Conservation (phyloP, 1,284 basidiomycete species). For the Pholiota adiposa region DNA sequence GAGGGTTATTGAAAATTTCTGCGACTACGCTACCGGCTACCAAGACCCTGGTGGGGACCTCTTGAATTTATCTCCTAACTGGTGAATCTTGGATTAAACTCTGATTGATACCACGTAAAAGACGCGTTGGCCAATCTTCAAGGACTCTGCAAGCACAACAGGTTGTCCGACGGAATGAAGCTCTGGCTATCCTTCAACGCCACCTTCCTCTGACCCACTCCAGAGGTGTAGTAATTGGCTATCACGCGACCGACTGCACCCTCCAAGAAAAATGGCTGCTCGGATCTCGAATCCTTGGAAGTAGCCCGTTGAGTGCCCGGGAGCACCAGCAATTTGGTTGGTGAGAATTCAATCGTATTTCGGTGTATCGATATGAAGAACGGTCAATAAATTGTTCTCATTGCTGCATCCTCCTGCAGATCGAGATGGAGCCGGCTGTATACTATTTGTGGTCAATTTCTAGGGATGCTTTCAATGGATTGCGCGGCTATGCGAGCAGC, state of each 20-base stretch:
- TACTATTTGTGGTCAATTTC: too few relatives aligned
- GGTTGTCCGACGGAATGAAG: neutral
- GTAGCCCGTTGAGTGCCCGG: too few relatives aligned
- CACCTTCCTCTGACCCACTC: neutral
- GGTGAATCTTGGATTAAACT: slow-evolving; percentile 3
- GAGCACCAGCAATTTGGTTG: too few relatives aligned
- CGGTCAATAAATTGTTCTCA: too few relatives aligned
- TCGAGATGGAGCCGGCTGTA: too few relatives aligned
- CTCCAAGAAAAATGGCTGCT: neutral
- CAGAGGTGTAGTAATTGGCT: neutral
- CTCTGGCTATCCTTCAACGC: neutral
- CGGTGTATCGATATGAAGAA: too few relatives aligned
- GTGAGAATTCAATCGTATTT: too few relatives aligned
- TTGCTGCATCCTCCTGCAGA: too few relatives aligned
- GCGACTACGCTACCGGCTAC: neutral
- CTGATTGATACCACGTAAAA: slow-evolving; percentile 1
- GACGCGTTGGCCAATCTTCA: neutral
- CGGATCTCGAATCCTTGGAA: too few relatives aligned
- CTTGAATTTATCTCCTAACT: neutral
- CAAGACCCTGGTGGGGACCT: neutral
- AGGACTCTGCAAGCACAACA: neutral
- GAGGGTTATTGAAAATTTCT: neutral
- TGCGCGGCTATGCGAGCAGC: too few relatives aligned
- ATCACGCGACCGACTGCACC: too few relatives aligned
- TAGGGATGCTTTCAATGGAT: too few relatives aligned